Evolutionary conservation across 129 eudicot genomes (phyloP).

Genomic region (Kitagawia praeruptora): DNA sequence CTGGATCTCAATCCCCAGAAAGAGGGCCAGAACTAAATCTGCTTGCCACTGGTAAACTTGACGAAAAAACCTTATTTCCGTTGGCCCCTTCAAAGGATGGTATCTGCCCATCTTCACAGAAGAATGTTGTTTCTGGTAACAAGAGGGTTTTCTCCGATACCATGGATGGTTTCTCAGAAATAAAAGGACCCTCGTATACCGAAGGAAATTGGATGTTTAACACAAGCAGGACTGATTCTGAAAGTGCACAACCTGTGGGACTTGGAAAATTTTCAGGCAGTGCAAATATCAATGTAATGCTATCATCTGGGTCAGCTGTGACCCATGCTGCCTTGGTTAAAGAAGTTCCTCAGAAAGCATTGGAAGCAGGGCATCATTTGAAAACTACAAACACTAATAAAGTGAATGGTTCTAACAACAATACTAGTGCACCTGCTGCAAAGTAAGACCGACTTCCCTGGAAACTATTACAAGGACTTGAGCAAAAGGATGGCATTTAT

Average conservation of each 20-base stretch:
- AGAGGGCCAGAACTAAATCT: constrained; percentile 32
- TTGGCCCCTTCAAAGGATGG: constrained; percentile 63
- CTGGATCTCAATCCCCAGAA: constrained; percentile 76
- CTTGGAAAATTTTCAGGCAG: constrained; percentile 37
- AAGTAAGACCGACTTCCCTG: constrained; percentile 42
- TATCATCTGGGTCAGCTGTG: constrained; percentile 28
- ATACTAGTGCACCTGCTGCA: constrained; percentile 62
- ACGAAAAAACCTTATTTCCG: constrained; percentile 65
- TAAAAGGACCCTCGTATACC: constrained; percentile 19
- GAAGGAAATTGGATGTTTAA: constrained; percentile 56
- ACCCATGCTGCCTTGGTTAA: constrained; percentile 36
- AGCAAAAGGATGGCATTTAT: neutral
- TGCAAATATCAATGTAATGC: constrained; percentile 29
- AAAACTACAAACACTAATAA: constrained; percentile 27
- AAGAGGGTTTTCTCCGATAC: constrained; percentile 81
- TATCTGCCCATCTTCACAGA: constrained; percentile 41
- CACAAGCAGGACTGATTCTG: constrained; percentile 42
- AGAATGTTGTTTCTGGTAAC: constrained; percentile 58
- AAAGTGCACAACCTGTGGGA: constrained; percentile 31
- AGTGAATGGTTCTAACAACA: constrained; percentile 29
- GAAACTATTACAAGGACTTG: neutral
- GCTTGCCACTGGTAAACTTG: constrained; percentile 36
- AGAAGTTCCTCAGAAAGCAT: constrained; percentile 33
- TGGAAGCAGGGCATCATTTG: constrained; percentile 24
- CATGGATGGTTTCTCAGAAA: constrained; percentile 35